Evolutionary conservation across 208 protist species (phyloP).

Genomic region (Phytomonas sp.): DNA sequence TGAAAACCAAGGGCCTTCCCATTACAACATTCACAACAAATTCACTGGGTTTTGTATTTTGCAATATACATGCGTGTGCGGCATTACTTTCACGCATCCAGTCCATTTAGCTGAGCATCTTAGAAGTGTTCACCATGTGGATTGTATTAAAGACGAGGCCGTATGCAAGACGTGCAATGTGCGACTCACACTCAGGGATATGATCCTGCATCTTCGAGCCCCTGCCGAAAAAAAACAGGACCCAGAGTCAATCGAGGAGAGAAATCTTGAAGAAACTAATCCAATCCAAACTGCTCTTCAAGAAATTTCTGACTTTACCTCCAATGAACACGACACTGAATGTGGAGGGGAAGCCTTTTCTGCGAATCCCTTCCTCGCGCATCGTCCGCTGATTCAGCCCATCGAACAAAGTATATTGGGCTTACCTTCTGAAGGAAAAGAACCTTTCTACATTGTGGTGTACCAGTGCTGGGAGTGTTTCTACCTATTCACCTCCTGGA

Average conservation of each 20-base stretch:
- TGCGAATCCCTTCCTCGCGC: slow-evolving; percentile 15
- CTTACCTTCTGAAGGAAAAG: slow-evolving; percentile 1
- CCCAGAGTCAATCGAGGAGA: background rate
- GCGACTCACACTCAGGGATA: slow-evolving; percentile 20
- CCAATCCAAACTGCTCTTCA: background rate
- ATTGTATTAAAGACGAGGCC: slow-evolving; percentile 24
- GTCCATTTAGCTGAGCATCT: slow-evolving; percentile 58
- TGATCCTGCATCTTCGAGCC: slow-evolving; percentile 33
- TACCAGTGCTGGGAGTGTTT: slow-evolving; percentile 67
- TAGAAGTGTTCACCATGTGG: slow-evolving; percentile 31
- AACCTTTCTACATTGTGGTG: slow-evolving; percentile 35
- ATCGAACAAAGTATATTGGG: background rate
- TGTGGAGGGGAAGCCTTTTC: slow-evolving; percentile 12
- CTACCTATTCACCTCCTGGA: slow-evolving; percentile 45
- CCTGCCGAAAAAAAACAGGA: slow-evolving; percentile 14
- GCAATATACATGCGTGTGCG: slow-evolving; percentile 68
- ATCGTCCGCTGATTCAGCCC: slow-evolving; percentile 9
- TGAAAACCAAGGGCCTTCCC: slow-evolving; percentile 14
- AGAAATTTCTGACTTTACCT: background rate
- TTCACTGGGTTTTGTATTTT: slow-evolving; percentile 35
- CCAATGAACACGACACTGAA: slow-evolving; percentile 4
- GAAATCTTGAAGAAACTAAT: background rate
- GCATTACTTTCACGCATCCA: slow-evolving; percentile 38
- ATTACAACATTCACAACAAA: slow-evolving; percentile 24
- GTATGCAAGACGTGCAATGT: slow-evolving; percentile 36